These are phyloP conservation scores for Nicotiana tabacum DNA, from an alignment of 257 asterid species.

Conservation along the genomic window DNA sequence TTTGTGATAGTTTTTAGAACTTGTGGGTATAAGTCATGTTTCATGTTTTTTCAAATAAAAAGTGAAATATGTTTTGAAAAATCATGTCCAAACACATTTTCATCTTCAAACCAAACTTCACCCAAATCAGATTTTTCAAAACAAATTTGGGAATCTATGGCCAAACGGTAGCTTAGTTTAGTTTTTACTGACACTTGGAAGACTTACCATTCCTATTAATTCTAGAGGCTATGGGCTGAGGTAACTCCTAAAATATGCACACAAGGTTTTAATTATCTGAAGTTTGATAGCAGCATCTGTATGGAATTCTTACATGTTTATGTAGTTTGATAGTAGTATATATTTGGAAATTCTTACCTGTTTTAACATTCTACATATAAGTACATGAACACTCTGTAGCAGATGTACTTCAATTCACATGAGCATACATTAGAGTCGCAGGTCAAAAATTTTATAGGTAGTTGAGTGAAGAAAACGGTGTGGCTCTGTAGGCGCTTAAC, in stretches of 20 bases:
- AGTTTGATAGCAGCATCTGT: not conserved
- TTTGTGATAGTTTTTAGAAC: too few species aligned
- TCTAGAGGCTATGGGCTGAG: not conserved
- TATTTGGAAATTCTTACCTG: not conserved
- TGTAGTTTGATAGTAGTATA: not conserved
- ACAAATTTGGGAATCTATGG: too few species aligned
- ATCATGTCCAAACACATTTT: too few species aligned
- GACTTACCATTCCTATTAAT: not conserved
- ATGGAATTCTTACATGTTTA: not conserved
- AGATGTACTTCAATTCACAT: not conserved
- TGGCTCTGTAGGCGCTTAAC: too few species aligned
- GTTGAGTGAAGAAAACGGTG: too few species aligned
- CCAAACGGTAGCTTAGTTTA: too few species aligned
- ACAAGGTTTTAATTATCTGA: not conserved
- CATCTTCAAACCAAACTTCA: too few species aligned
- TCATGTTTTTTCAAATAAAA: too few species aligned
- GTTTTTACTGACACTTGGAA: not conserved
- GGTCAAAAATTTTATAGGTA: not conserved
- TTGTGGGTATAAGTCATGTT: too few species aligned
- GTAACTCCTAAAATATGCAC: not conserved
- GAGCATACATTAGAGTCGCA: not conserved
- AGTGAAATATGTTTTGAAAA: too few species aligned
- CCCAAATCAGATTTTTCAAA: too few species aligned
- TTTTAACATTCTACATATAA: not conserved
- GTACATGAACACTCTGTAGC: not conserved